Evolutionary conservation across 768 basidiomycete genomes (phyloP).

Genomic region (Serendipita indica): DNA sequence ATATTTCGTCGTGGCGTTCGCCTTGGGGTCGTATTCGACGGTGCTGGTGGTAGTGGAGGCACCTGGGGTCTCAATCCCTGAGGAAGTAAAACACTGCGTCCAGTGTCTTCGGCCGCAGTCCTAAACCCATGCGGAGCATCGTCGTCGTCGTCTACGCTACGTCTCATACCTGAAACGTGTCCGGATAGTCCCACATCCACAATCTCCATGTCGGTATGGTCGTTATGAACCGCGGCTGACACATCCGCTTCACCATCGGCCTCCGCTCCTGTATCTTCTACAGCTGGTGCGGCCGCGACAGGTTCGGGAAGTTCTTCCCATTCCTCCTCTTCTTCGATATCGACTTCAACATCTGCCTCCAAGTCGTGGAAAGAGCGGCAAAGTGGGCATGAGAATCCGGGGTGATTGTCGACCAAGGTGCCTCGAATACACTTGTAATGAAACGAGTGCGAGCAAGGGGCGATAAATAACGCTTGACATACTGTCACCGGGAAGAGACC

Average conservation of each 20-base stretch:
- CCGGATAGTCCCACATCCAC: background rate
- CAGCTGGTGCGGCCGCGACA: background rate
- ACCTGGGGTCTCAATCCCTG: background rate
- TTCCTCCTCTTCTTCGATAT: slow-evolving; percentile 22
- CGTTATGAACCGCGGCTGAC: background rate
- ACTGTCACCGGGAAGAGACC: slow-evolving; percentile 79
- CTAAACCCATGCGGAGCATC: background rate
- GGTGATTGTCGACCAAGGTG: slow-evolving; percentile 73
- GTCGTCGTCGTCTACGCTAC: background rate
- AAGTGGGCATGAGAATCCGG: slow-evolving; percentile 87
- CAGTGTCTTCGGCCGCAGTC: slow-evolving; percentile 8
- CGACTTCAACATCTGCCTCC: slow-evolving; percentile 85
- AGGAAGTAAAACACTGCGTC: background rate
- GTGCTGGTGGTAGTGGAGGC: background rate
- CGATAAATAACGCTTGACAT: slow-evolving; percentile 92
- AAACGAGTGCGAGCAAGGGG: slow-evolving; percentile 92
- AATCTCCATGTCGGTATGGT: background rate
- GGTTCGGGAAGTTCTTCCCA: slow-evolving; percentile 6
- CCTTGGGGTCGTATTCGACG: background rate
- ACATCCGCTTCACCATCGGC: slow-evolving; percentile 1
- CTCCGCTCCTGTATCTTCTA: background rate
- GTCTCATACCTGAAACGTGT: background rate
- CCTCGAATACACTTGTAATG: slow-evolving; percentile 97
- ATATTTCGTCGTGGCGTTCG: background rate
- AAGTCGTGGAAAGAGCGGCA: slow-evolving; percentile 92